Base-by-base conservation (phyloP, 805 yeast species). In the Pichia eremophila region DNA sequence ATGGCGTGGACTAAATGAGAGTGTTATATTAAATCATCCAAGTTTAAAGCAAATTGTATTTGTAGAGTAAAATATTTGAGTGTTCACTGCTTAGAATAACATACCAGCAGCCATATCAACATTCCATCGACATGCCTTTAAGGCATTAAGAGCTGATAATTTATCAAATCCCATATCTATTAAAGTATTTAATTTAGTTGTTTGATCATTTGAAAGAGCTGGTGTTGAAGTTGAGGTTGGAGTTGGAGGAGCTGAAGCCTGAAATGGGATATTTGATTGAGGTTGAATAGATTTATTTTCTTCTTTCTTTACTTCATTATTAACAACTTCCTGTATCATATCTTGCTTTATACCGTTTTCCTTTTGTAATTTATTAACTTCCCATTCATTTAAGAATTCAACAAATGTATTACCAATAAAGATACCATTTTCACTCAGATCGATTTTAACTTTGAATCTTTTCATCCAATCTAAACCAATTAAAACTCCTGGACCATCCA, bases 381-480 rank as follows among this genome's bases (percentile, higher is more conserved):
- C 53, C 51, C 44, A 63, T 38, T 52, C 51, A 42, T 44, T 51
- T 40, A 52, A 45, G 36, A 52, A 52, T 32, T 44, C 46, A 11
- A 52, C 52, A 39, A 49, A 47, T 15, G 45, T 49, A 31, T 45
- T 45, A 32, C 85, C 93, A 47, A 91, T 77, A 2, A 75, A 71
- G 46, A 93, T 71, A 10, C 73, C 74, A 58, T 85, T 82, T 42
- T 70, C 70, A 40, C 74, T 74, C 55, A 93, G 71, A 62, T 93
- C 96, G 45, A 93, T 79, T 37, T 72, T 68, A 43, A 95, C 95
- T 60, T 82, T 89, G 63, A 89, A 91, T 54, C 96, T 79, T 64
- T 83, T 81, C 57, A 93, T 72, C 95, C 91, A 77, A 63, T 93
- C 99, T 45, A 93, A 70, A 0, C 99, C 99, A 32, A 93, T 72